Conservation (phyloP, 2,329 filamentous ascomycete genomes). For the Aspergillus floridensis region DNA sequence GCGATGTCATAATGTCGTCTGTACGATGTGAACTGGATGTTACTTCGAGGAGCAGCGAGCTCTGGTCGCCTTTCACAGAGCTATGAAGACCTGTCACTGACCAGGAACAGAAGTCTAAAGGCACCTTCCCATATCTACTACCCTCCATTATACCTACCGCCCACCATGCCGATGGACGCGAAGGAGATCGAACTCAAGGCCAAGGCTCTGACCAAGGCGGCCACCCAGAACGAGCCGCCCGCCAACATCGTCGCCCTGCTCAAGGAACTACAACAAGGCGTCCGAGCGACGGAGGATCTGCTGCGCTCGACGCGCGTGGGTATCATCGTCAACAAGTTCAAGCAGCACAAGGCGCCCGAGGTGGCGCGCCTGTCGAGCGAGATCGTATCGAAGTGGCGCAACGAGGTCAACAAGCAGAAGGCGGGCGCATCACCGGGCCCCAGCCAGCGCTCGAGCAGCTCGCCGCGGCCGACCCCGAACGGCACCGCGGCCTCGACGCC, state of each 20-base stretch:
- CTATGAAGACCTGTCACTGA: not conserved
- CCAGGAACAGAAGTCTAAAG: not conserved
- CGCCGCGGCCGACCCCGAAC: slow-evolving; percentile 49
- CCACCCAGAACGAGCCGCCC: slow-evolving; percentile 70
- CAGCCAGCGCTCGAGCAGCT: slow-evolving; percentile 39
- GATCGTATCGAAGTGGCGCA: slow-evolving; percentile 69
- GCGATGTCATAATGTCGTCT: not conserved
- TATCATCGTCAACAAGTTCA: slow-evolving; percentile 81
- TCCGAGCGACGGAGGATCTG: slow-evolving; percentile 82
- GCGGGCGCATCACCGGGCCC: slow-evolving; percentile 39
- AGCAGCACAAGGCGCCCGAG: slow-evolving; percentile 70
- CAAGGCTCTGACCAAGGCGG: slow-evolving; percentile 76
- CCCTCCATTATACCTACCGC: not conserved
- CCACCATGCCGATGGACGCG: slow-evolving; percentile 62
- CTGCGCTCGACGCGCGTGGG: slow-evolving; percentile 89
- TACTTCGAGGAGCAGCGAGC: not conserved
- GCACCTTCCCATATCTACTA: not conserved
- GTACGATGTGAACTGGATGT: not conserved
- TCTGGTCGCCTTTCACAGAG: not conserved
- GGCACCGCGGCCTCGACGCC: slow-evolving; percentile 48
- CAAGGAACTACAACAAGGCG: slow-evolving; percentile 73
- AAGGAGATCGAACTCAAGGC: slow-evolving; percentile 77
- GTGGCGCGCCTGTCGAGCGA: slow-evolving; percentile 74
- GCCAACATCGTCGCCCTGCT: slow-evolving; percentile 71
- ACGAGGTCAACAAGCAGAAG: slow-evolving; percentile 50